Conservation (phyloP, 2,329 filamentous ascomycete species). For the Xylaria sp. region DNA sequence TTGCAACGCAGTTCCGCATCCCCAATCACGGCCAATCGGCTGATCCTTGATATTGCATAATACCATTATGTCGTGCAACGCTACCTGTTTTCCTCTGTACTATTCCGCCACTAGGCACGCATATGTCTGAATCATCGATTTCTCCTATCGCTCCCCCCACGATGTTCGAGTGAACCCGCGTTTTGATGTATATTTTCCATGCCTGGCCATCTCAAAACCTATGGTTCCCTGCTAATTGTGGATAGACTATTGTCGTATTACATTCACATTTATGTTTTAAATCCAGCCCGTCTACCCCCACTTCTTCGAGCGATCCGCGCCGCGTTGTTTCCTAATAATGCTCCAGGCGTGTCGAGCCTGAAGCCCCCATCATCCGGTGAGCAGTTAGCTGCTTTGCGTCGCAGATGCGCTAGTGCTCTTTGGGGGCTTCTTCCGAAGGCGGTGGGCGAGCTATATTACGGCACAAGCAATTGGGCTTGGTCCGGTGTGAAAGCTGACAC, state of each 20-base stretch:
- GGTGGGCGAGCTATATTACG: conserved; percentile 57
- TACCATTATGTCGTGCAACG: conserved; percentile 29
- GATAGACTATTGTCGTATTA: conserved; percentile 64
- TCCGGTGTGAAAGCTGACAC: conserved; percentile 34
- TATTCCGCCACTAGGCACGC: conserved; percentile 17
- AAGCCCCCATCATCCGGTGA: conserved; percentile 65
- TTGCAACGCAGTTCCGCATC: conserved; percentile 24
- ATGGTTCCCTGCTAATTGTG: conserved; percentile 37
- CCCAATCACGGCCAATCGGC: conserved; percentile 25
- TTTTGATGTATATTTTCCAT: conserved; percentile 34
- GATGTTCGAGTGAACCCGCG: conserved; percentile 32
- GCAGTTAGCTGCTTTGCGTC: conserved; percentile 66
- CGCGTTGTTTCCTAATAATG: conserved; percentile 86
- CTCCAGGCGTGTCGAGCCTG: conserved; percentile 68
- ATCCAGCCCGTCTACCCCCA: conserved; percentile 67
- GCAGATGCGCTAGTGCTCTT: conserved; percentile 68
- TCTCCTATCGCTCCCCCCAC: conserved; percentile 35
- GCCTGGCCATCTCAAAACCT: conserved; percentile 24
- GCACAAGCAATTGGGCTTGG: conserved; percentile 44
- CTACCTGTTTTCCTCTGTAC: conserved; percentile 16
- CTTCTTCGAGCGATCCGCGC: conserved; percentile 74
- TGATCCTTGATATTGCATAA: conserved; percentile 23
- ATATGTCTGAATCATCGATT: conserved; percentile 20
- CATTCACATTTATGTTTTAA: conserved; percentile 63
- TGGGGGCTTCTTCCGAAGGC: conserved; percentile 54